These are phyloP conservation scores for Xylaria flabelliformis DNA, from an alignment of 495 filamentous ascomycete genomes.

Conservation along the genomic window DNA sequence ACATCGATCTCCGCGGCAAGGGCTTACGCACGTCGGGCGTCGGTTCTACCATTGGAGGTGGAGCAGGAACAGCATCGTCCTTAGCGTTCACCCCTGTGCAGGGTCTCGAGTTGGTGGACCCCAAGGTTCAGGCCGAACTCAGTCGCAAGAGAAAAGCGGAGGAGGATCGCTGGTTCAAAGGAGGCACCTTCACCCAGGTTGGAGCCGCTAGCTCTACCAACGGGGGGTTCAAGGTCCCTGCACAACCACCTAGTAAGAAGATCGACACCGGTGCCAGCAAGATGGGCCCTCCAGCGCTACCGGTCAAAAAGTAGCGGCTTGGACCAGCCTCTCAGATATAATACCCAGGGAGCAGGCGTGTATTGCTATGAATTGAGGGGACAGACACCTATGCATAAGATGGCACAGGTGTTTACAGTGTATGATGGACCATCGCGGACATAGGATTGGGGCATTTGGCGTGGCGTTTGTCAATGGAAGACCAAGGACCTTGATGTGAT, in stretches of 20 bases:
- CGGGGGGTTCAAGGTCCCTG: conserved; percentile 61
- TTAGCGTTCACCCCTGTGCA: conserved; percentile 94
- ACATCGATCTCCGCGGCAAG: conserved; percentile 72
- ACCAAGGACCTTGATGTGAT: conserved; percentile 8
- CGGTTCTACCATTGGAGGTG: conserved; percentile 65
- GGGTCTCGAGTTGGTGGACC: conserved; percentile 93
- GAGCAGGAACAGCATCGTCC: conserved; percentile 79
- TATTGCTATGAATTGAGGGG: background rate
- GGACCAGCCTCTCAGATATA: background rate
- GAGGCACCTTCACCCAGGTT: conserved; percentile 93
- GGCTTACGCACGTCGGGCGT: conserved; percentile 80
- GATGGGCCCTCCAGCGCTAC: conserved; percentile 45
- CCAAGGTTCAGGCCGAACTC: conserved; percentile 83
- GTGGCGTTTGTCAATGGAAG: conserved; percentile 24
- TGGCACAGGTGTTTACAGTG: background rate
- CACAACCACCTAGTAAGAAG: conserved; percentile 68
- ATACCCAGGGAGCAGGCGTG: conserved; percentile 1
- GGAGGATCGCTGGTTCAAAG: conserved; percentile 94
- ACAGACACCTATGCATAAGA: background rate
- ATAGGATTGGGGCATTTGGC: conserved; percentile 17
- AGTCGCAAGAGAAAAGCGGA: conserved; percentile 90
- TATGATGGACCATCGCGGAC: conserved; percentile 3
- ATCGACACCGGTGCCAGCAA: conserved; percentile 59
- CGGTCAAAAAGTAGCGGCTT: conserved; percentile 35
- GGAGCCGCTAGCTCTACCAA: conserved; percentile 51